Evolutionary conservation across 768 basidiomycete genomes (phyloP), one percentile per base, ranked within the genome.

Genomic region (Phaeotremella skinneri): DNA sequence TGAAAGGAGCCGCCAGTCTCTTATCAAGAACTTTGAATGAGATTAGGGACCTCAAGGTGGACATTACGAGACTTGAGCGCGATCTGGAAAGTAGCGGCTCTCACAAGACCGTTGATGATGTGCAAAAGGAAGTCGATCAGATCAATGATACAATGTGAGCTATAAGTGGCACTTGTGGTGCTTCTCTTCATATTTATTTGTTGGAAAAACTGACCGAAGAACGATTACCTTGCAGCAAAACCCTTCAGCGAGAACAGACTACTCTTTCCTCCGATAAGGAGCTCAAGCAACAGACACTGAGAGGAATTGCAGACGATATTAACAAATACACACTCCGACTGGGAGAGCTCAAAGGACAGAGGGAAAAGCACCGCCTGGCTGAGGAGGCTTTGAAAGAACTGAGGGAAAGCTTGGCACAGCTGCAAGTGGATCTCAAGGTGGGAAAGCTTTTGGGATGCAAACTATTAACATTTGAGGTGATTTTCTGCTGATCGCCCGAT

Each of bases 31-130:
- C 72, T 21, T 48, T 73, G 4, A 41, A 62, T 17, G 80, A 80
- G 49, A 59, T 67, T 21, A 69, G 69, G 30, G 76, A 78, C 39
- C 81, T 90, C 17, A 80, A 81, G 52, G 78, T 81, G 41, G 89
- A 91, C 37, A 83, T 87, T 45, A 61, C 74, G 7, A 78, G 80
- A 48, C 79, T 91, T 45, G 90, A 96, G 75, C 78, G 79, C 48
- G 84, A 88, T 48, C 81, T 99, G 16, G 78, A 82, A 20, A 78
- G 82, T 5, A 85, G 85, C 1, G 93, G 92, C 1, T 87, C 87
- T 31, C 82, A 84, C 14, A 89, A 85, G 76, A 91, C 92, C 1
- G 83, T 84, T 0, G 89, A 91, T 47, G 91, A 93, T 48, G 87
- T 97, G 16, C 88, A 97, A 74, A 78, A 67, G 25, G 87, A 96